Evolutionary conservation across 1,284 basidiomycete genomes (phyloP).

Genomic region (Leccinum cinnamomeum): DNA sequence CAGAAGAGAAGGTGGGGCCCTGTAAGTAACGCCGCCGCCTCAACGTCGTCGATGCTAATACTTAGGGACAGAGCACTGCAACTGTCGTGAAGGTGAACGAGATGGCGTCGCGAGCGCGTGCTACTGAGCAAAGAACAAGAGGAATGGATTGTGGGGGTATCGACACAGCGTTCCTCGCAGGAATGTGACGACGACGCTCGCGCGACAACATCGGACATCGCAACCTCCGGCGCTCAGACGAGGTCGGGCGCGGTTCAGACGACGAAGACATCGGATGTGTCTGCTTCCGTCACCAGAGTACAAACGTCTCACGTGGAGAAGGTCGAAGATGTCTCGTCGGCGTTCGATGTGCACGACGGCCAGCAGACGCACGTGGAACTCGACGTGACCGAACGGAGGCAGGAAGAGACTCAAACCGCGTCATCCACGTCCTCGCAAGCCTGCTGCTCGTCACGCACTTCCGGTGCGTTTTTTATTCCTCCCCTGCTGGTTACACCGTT

Average conservation of each 20-base stretch:
- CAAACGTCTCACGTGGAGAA: not conserved
- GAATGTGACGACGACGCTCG: not conserved
- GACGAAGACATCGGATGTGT: not conserved
- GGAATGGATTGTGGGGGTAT: not conserved
- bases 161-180: not conserved
- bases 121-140: not conserved
- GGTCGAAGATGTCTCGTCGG: not conserved
- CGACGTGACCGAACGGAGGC: not conserved
- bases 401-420: not conserved
- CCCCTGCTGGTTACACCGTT: too few relatives aligned
- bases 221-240: not conserved
- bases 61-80: not conserved
- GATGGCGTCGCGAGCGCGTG: not conserved
- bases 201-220: not conserved
- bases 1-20: not conserved
- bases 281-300: not conserved
- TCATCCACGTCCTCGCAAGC: not conserved
- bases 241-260: not conserved
- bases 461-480: too few relatives aligned
- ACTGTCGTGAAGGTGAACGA: not conserved
- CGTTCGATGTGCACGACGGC: not conserved
- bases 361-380: not conserved
- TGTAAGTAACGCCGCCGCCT: not conserved
- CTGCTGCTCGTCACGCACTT: too few relatives aligned
- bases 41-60: not conserved